Conservation (phyloP, 2,329 filamentous ascomycete genomes). For the Cladosporium sp. region DNA sequence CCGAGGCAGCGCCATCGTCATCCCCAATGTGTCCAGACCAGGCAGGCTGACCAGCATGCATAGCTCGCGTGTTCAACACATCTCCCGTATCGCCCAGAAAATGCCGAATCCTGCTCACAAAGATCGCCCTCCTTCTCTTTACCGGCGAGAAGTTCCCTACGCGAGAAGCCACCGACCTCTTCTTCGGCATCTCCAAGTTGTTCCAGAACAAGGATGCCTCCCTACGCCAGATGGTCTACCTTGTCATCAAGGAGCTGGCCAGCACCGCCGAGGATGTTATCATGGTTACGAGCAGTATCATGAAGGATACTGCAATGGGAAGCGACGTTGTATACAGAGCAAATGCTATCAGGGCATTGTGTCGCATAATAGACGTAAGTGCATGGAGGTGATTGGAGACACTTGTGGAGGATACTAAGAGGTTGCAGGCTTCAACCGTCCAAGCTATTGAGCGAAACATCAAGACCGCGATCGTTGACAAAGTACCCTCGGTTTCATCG, state of each 20-base stretch:
- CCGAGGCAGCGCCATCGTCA: slow-evolving; percentile 20
- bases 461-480: slow-evolving; percentile 99
- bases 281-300: slow-evolving; percentile 99
- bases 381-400: not conserved
- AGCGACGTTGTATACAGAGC: slow-evolving; percentile 91
- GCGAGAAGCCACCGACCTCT: slow-evolving; percentile 94
- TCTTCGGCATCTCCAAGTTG: slow-evolving; percentile 98
- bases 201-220: slow-evolving; percentile 99
- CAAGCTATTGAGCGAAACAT: slow-evolving; percentile 97
- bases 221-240: slow-evolving; percentile 96
- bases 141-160: slow-evolving; percentile 96
- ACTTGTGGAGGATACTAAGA: slow-evolving; percentile 6
- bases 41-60: slow-evolving; percentile 15
- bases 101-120: slow-evolving; percentile 96
- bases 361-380: slow-evolving; percentile 90
- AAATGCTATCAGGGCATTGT: slow-evolving; percentile 92
- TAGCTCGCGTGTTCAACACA: slow-evolving; percentile 95
- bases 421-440: slow-evolving; percentile 77
- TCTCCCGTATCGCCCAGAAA: slow-evolving; percentile 93
- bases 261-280: slow-evolving; percentile 97
- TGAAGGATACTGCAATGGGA: slow-evolving; percentile 97
- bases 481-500: slow-evolving; percentile 94
- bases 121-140: slow-evolving; percentile 93
- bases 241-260: slow-evolving; percentile 96
- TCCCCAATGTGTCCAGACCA: slow-evolving; percentile 5